phyloP scores from a whole-genome alignment of 306 rosid species.

The Malus fusca region DNA sequence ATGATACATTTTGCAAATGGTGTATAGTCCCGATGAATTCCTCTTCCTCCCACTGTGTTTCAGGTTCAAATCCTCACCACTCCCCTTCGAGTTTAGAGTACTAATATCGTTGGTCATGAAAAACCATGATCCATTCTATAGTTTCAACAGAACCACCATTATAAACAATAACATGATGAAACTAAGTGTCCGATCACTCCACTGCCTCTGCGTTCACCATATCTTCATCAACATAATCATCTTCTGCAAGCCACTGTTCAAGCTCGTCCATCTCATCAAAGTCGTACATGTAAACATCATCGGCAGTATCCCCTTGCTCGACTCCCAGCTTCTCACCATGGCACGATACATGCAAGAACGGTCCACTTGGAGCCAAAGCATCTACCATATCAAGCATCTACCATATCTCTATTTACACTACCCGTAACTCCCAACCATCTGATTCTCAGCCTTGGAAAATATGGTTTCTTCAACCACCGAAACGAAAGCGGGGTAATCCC shows the following conservation, averaged over 20 bases:
- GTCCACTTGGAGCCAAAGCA: conserved; percentile 74
- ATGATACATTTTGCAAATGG: not conserved
- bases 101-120: not conserved
- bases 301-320: conserved; percentile 51
- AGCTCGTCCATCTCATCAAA: conserved; percentile 77
- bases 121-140: not conserved
- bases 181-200: conserved; percentile 7
- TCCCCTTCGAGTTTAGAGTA: not conserved
- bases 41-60: not conserved
- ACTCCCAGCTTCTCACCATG: conserved; percentile 82
- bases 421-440: conserved; percentile 84
- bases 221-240: conserved; percentile 53
- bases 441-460: conserved; percentile 75
- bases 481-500: conserved; percentile 74
- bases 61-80: not conserved
- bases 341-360: conserved; percentile 75
- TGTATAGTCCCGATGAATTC: not conserved
- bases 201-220: conserved; percentile 49
- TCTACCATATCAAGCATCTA: conserved; percentile 88
- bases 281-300: conserved; percentile 44
- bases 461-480: conserved; percentile 84
- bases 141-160: not conserved
- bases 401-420: conserved; percentile 62
- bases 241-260: conserved; percentile 70
- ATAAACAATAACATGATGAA: conserved; percentile 4